Evolutionary conservation across 2,329 filamentous ascomycete genomes (phyloP).

Genomic region (Sporothrix curviconia): DNA sequence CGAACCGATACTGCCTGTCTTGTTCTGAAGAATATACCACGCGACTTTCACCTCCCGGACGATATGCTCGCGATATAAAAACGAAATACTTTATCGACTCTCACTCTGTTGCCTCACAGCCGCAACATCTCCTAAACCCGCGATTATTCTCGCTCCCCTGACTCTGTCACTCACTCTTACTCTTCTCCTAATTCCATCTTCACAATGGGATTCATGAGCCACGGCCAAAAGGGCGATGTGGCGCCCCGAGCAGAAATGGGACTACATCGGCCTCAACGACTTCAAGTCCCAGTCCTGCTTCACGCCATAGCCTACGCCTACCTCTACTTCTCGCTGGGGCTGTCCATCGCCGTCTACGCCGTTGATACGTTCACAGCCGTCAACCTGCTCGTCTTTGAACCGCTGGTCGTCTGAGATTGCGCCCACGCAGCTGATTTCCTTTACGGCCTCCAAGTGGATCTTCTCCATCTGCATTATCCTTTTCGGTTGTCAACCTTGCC

Average conservation of each 20-base stretch:
- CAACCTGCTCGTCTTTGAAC: constrained; percentile 82
- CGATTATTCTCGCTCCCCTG: neutral
- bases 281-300: constrained; percentile 80
- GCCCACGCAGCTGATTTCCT: constrained; percentile 60
- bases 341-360: constrained; percentile 77
- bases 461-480: constrained; percentile 88
- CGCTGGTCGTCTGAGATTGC: constrained; percentile 80
- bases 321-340: constrained; percentile 70
- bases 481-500: constrained; percentile 72
- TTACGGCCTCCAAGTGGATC: constrained; percentile 84
- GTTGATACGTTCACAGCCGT: constrained; percentile 92
- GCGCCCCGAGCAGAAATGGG: constrained; percentile 87
- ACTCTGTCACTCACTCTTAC: neutral
- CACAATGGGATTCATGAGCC: constrained; percentile 61
- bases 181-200: neutral
- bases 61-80: constrained; percentile 1
- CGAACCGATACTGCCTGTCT: neutral
- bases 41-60: neutral
- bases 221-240: constrained; percentile 57
- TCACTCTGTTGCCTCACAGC: too few species aligned
- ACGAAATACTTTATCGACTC: neutral
- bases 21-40: neutral
- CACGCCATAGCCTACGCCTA: constrained; percentile 74
- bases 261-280: constrained; percentile 72
- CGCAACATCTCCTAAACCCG: neutral